Evolutionary conservation across 2,329 filamentous ascomycete species (phyloP), one percentile per base, ranked within the genome.

Genomic region (Pleomassaria siparia): DNA sequence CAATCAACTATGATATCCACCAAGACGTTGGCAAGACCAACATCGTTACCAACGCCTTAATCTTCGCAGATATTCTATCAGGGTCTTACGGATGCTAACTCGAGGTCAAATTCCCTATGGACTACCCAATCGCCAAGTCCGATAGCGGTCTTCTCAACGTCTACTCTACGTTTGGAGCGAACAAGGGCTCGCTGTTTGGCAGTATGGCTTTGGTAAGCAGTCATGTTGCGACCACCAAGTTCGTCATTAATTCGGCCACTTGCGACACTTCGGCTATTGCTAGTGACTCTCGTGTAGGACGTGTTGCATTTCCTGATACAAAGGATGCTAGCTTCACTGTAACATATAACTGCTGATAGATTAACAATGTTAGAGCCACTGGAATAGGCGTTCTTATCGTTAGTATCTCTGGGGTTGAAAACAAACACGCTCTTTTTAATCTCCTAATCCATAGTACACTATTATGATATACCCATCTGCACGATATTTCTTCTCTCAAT

Each of bases 41-140:
- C 43, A 40, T 49, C n/a, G 47, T 55, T 22, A 26, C 40, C 36
- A 47, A 50, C 29, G 39, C 40, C 22, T 11, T 64, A 29, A 43
- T 43, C 21, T 63, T 62, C 52, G 41, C 28, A 44, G 51, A 45
- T 43, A 45, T 65, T 26, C 61, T 61, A 11, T 40, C 50, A 12
- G 50, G 45, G n/a, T 50, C 53, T 15, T 61, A 56, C 46, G 62
- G 61, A 26, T 65, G 62, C 53, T 51, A 56, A 37, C 55, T 64
- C 32, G 61, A 65, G 50, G 49, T 57, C 51, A 58, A 56, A 49
- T 64, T 65, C 53, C 53, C 55, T 2, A 30, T 55, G 16, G 50
- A 45, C 16, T 58, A 55, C 51, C 48, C 47, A 29, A 50, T 59
- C 33, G 50, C 48, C 25, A 53, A 33, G 13, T 54, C 47, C 13